These are phyloP conservation scores for Epichloe hybrida DNA, from an alignment of 2,329 filamentous ascomycete genomes.

Conservation along the genomic window DNA sequence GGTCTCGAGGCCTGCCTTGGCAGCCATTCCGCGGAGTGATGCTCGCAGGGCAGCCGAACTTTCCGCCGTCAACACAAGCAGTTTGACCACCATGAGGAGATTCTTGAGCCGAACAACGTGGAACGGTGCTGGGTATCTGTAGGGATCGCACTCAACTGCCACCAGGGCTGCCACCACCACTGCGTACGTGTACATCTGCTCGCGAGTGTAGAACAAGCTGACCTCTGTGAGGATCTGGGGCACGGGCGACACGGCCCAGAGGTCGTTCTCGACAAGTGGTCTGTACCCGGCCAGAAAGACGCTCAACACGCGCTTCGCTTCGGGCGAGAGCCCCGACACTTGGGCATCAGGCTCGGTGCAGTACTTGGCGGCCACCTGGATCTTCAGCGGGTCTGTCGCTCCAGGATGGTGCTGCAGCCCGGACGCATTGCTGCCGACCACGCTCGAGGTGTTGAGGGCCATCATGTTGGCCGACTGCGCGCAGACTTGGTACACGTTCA, in stretches of 20 bases:
- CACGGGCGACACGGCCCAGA: conserved; percentile 38
- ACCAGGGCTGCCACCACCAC: conserved; percentile 35
- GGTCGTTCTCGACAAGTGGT: conserved; percentile 12
- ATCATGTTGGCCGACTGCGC: conserved; percentile 22
- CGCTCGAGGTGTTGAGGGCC: conserved; percentile 29
- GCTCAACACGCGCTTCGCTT: neutral
- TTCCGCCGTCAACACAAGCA: conserved; percentile 36
- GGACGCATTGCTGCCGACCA: conserved; percentile 20
- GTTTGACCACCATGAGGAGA: conserved; percentile 36
- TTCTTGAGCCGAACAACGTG: conserved; percentile 36
- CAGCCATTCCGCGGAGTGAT: conserved; percentile 13
- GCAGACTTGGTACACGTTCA: conserved; percentile 41
- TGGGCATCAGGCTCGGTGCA: neutral
- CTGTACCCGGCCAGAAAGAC: conserved; percentile 8
- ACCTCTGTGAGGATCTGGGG: conserved; percentile 30
- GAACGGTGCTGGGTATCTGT: conserved; percentile 36
- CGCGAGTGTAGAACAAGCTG: conserved; percentile 30
- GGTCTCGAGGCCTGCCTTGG: conserved; percentile 10
- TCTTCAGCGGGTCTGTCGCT: conserved; percentile 14
- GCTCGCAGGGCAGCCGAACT: conserved; percentile 15
- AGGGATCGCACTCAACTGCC: conserved; percentile 34
- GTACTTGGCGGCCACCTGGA: conserved; percentile 4
- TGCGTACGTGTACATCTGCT: conserved; percentile 27
- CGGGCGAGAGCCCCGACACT: neutral
- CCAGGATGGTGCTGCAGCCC: conserved; percentile 7